Evolutionary conservation across 495 filamentous ascomycete genomes (phyloP).

Genomic region (Tuber brumale): DNA sequence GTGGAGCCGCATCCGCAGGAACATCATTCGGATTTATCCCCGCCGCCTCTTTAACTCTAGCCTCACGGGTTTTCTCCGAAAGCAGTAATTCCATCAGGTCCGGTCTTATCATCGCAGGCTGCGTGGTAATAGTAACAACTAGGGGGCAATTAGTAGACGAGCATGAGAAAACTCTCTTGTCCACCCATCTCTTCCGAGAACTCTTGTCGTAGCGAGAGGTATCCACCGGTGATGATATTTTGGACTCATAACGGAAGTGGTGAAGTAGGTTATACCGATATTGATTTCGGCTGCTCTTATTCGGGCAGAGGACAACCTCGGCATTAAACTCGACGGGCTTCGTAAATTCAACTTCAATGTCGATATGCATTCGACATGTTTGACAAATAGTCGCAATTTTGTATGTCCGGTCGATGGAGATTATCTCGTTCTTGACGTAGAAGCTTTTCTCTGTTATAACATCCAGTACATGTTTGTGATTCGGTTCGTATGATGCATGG

Average conservation of each 20-base stretch:
- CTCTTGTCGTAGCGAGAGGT: conserved; percentile 8
- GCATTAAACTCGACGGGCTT: conserved; percentile 17
- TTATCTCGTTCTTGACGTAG: conserved; percentile 4
- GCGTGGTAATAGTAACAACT: conserved; percentile 31
- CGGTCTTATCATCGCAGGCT: conserved; percentile 28
- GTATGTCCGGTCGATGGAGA: conserved; percentile 19
- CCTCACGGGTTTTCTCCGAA: conserved; percentile 14
- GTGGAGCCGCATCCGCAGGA: conserved; percentile 13
- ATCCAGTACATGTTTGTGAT: conserved; percentile 30
- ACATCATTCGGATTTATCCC: conserved; percentile 9
- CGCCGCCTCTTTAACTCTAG: conserved; percentile 11
- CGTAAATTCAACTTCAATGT: conserved; percentile 29
- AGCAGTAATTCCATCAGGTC: conserved; percentile 27
- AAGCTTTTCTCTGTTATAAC: conserved; percentile 23
- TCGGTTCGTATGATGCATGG: conserved; percentile 1
- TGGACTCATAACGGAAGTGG: conserved; percentile 33
- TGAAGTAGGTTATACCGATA: conserved; percentile 25
- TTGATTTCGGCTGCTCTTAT: conserved; percentile 6
- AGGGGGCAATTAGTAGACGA: conserved; percentile 30
- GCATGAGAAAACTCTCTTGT: conserved; percentile 37
- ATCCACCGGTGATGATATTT: conserved; percentile 21
- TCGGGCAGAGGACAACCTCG: conserved; percentile 26
- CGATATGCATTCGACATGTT: conserved; percentile 34
- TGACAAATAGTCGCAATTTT: conserved; percentile 35
- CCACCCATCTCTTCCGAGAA: conserved; percentile 26